These are phyloP conservation scores for Candida ortonii DNA, from an alignment of 805 yeast genomes.

Conservation along the genomic window DNA sequence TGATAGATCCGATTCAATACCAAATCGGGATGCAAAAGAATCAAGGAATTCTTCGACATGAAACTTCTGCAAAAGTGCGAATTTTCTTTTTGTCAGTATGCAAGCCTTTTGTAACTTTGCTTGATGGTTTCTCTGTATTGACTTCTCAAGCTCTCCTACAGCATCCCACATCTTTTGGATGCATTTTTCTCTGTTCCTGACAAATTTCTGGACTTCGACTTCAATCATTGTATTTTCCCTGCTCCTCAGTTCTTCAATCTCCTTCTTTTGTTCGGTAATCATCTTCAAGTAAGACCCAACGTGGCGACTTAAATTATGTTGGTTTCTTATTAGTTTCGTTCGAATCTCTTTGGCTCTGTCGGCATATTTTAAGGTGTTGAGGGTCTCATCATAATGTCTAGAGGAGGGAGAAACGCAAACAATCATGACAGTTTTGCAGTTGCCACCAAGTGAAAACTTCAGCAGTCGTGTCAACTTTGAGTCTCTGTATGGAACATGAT, in stretches of 20 bases:
- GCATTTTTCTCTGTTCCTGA: conserved; percentile 37
- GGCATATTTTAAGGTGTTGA: conserved; percentile 88
- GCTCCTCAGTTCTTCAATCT: conserved; percentile 62
- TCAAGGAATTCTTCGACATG: conserved; percentile 34
- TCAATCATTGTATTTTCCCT: conserved; percentile 48
- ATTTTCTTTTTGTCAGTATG: conserved; percentile 44
- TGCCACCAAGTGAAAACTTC: conserved; percentile 89
- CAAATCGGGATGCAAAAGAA: conserved; percentile 33
- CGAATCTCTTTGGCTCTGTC: conserved; percentile 88
- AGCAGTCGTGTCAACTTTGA: conserved; percentile 84
- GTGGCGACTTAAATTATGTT: conserved; percentile 73
- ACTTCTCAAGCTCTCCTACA: conserved; percentile 39
- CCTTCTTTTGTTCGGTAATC: conserved; percentile 77
- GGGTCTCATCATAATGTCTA: conserved; percentile 86
- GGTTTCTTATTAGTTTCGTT: conserved; percentile 72
- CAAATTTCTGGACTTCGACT: conserved; percentile 35
- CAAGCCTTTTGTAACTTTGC: conserved; percentile 43
- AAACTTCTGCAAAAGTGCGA: conserved; percentile 23
- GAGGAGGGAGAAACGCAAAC: conserved; percentile 90
- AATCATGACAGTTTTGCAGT: conserved; percentile 93
- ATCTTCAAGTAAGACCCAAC: conserved; percentile 80
- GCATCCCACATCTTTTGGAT: conserved; percentile 39
- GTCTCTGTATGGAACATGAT: conserved; percentile 88
- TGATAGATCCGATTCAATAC: conserved; percentile 9
- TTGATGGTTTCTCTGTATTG: conserved; percentile 42